phyloP scores from a whole-genome alignment of 2,329 filamentous ascomycete species.

The Claviceps purpurea region DNA sequence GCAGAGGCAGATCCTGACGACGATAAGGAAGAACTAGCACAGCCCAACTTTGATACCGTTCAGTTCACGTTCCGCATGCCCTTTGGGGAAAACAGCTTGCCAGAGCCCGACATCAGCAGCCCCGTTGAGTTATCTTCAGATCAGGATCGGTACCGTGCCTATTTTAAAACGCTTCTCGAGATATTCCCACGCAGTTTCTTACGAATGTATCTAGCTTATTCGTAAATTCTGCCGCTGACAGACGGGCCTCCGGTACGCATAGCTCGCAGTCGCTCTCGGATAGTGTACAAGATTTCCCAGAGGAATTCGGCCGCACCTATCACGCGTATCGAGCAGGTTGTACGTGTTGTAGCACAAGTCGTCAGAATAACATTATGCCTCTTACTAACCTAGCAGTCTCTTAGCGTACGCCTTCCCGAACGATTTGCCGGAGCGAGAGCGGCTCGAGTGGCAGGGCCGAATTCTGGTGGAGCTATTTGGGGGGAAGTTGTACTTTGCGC shows the following conservation, averaged over 20 bases:
- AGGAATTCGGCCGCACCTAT: slow-evolving; percentile 32
- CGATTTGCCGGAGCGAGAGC: slow-evolving; percentile 27
- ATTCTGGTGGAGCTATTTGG: slow-evolving; percentile 25
- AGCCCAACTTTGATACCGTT: slow-evolving; percentile 8
- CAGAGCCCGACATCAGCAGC: slow-evolving; percentile 18
- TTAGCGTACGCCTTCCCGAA: slow-evolving; percentile 34
- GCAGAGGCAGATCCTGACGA: neutral
- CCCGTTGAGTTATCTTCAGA: neutral
- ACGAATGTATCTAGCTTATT: no score
- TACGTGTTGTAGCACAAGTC: slow-evolving; percentile 16
- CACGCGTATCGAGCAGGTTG: slow-evolving; percentile 34
- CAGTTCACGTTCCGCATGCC: slow-evolving; percentile 22
- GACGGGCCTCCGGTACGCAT: slow-evolving; percentile 5
- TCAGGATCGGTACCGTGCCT: neutral
- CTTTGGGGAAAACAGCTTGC: slow-evolving; percentile 16
- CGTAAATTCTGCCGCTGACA: neutral
- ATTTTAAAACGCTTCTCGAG: neutral
- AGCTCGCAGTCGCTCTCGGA: slow-evolving; percentile 26
- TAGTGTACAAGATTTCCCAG: slow-evolving; percentile 27
- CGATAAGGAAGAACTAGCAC: neutral
- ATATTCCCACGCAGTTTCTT: neutral
- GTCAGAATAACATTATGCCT: neutral
- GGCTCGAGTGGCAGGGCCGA: slow-evolving; percentile 26
- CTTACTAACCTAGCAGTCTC: slow-evolving; percentile 2
- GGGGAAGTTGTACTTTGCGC: slow-evolving; percentile 29